These are phyloP conservation scores for Sonneratia caseolaris DNA, from an alignment of 345 rosid genomes.

Conservation along the genomic window DNA sequence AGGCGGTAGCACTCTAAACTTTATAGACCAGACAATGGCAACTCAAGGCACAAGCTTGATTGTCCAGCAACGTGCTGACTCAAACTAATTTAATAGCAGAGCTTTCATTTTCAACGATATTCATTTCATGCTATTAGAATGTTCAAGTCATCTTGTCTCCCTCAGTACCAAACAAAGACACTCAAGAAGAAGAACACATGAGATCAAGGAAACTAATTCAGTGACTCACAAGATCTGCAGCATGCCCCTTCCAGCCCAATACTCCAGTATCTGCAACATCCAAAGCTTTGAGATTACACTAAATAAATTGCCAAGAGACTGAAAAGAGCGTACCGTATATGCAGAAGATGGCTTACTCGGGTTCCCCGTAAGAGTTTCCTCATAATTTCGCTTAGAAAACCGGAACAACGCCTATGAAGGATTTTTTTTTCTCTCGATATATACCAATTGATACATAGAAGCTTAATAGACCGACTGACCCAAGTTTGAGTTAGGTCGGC, in stretches of 20 bases:
- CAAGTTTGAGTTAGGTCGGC: too few species aligned
- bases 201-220: neutral
- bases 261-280: constrained; percentile 65
- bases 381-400: neutral
- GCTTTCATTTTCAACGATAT: neutral
- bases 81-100: neutral
- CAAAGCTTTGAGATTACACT: neutral
- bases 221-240: constrained; percentile 92
- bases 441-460: too few species aligned
- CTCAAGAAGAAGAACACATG: neutral
- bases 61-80: neutral
- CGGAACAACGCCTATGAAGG: neutral
- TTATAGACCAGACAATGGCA: neutral
- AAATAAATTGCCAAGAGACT: neutral
- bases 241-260: constrained; percentile 95
- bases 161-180: neutral
- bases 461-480: too few species aligned
- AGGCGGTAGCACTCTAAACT: neutral
- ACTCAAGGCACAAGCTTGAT: neutral
- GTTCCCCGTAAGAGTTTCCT: neutral
- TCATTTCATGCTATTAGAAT: neutral
- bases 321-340: neutral
- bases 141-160: neutral
- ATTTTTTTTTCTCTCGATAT: too few species aligned
- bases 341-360: neutral